phyloP scores from a whole-genome alignment of 164 flowering plant species.

The Magnolia sinica region DNA sequence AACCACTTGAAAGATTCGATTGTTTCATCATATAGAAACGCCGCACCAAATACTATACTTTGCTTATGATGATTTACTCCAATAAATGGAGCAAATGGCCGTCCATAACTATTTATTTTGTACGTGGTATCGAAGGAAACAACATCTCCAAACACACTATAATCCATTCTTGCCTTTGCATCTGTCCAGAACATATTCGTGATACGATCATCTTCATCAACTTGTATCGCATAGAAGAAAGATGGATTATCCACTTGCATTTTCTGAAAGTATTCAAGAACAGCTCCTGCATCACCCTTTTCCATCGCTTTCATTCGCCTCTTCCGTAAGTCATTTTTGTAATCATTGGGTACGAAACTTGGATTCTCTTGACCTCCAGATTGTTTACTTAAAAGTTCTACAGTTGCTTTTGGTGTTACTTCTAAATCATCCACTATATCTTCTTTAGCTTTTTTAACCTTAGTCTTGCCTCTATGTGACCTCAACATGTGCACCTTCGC shows the following conservation, averaged over 20 bases:
- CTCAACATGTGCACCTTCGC: too few relatives aligned
- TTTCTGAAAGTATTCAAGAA: constrained; percentile 12
- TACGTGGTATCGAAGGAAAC: constrained; percentile 20
- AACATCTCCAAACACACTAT: constrained; percentile 19
- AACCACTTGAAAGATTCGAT: constrained; percentile 19
- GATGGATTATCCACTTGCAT: constrained; percentile 13
- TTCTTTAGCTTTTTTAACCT: too few relatives aligned
- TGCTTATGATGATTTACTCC: constrained; percentile 26
- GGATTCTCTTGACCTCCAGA: not conserved
- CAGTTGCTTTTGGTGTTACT: not conserved
- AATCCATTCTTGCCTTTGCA: constrained; percentile 15
- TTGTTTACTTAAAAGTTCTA: not conserved
- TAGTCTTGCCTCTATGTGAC: too few relatives aligned
- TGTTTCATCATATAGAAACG: constrained; percentile 16
- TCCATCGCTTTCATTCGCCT: not conserved
- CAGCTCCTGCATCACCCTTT: not conserved
- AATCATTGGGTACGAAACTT: not conserved
- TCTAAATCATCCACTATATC: too few relatives aligned
- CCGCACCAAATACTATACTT: constrained; percentile 18
- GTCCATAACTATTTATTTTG: constrained; percentile 6
- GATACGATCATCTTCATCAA: constrained; percentile 15
- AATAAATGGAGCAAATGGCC: constrained; percentile 21
- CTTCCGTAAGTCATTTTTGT: not conserved
- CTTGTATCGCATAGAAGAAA: constrained; percentile 15
- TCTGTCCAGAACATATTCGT: constrained; percentile 22